A percentile compares a stretch with the other conserved stretches of the same genome.
Conservation (phyloP, 2,329 filamentous ascomycete species). For the Neonectria magnoliae region DNA sequence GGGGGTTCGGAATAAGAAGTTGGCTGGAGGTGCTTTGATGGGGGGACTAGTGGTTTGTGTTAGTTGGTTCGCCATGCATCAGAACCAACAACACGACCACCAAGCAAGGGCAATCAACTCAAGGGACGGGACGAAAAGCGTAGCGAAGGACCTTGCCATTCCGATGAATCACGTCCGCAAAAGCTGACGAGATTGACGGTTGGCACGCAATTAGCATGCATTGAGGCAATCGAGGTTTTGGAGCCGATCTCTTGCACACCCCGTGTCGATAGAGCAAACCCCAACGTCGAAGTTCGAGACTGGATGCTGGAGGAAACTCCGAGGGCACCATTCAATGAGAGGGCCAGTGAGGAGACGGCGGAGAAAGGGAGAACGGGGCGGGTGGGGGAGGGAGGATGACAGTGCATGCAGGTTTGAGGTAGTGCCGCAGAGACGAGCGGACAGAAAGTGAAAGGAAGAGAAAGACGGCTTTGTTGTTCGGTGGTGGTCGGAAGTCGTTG, state of each 20-base stretch:
- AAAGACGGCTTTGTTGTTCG: background rate
- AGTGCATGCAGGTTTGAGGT: constrained; percentile 20
- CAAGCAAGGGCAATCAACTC: background rate
- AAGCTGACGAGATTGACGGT: background rate
- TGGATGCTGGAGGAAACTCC: constrained; percentile 2
- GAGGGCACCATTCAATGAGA: constrained; percentile 4
- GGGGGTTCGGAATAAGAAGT: background rate
- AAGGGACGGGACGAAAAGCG: no score
- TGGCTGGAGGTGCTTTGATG: background rate
- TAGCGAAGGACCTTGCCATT: background rate
- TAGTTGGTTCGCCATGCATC: background rate
- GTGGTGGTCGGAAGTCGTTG: background rate
- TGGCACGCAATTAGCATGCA: background rate
- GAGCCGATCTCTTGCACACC: constrained; percentile 4
- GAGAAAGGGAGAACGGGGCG: background rate
- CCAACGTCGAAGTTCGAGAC: background rate
- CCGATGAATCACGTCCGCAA: background rate
- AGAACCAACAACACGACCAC: constrained; percentile 3
- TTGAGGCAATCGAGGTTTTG: constrained; percentile 14
- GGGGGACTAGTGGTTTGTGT: background rate
- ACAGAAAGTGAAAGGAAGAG: background rate
- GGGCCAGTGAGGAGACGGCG: background rate
- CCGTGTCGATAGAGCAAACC: constrained; percentile 6
- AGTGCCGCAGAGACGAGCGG: constrained; percentile 22
- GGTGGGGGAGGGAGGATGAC: constrained; percentile 14